Percentiles rank a stretch among this genome's conserved stretches.
Evolutionary conservation across 345 rosid species (phyloP).

Genomic region (Isatis tinctoria): DNA sequence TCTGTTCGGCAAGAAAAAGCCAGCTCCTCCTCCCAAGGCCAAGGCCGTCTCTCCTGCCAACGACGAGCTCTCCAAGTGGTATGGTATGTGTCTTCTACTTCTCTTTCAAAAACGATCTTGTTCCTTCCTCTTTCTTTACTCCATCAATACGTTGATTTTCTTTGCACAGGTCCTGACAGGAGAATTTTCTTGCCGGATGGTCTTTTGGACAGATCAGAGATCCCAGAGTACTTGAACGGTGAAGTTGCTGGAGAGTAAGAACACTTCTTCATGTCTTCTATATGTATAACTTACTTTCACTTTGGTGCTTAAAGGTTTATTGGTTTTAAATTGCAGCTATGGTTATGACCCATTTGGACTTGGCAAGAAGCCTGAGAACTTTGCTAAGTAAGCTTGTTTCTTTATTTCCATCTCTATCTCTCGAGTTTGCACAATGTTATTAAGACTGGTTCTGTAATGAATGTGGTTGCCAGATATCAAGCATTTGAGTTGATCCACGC

Average conservation of each 20-base stretch:
- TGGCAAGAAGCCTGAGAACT: constrained; percentile 89
- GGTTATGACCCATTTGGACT: constrained; percentile 98
- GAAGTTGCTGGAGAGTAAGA: constrained; percentile 83
- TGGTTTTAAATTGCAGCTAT: constrained; percentile 50
- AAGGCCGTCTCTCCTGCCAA: constrained; percentile 40
- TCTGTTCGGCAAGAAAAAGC: constrained; percentile 76
- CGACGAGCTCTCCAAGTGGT: constrained; percentile 99
- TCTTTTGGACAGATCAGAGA: constrained; percentile 87
- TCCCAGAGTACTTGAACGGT: constrained; percentile 93
- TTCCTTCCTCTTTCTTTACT: background rate
- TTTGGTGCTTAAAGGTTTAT: background rate
- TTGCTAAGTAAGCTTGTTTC: constrained; percentile 60
- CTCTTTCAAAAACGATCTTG: background rate
- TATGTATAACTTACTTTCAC: background rate
- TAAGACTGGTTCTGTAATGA: constrained; percentile 13
- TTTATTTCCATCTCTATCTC: background rate
- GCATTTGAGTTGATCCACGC: constrained; percentile 90
- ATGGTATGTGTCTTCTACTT: constrained; percentile 52
- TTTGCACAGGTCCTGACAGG: constrained; percentile 79
- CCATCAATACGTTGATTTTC: background rate
- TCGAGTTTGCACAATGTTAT: background rate
- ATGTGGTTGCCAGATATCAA: constrained; percentile 55
- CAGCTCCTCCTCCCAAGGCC: constrained; percentile 64
- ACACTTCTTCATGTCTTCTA: background rate
- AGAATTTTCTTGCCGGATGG: constrained; percentile 96